Evolutionary conservation across 179 eudicot species (phyloP).

Genomic region (Spinacia oleracea): DNA sequence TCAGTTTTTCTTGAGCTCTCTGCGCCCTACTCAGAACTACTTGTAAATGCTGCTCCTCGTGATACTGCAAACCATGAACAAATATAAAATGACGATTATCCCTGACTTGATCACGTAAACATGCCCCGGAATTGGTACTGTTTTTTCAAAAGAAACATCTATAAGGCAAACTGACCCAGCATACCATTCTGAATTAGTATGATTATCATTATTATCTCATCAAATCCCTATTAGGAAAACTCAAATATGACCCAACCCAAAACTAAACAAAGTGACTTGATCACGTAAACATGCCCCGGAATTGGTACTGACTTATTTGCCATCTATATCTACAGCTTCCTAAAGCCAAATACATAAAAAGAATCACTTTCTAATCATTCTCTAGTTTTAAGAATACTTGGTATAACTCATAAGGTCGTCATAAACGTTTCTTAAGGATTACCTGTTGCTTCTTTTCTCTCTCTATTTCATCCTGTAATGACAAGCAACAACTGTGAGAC

Average conservation of each 20-base stretch:
- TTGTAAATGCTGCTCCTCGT: slow-evolving; percentile 42
- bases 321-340: background rate
- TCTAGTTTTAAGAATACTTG: background rate
- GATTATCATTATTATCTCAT: background rate
- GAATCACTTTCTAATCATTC: background rate
- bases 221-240: background rate
- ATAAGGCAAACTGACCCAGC: no score
- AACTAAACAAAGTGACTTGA: no score
- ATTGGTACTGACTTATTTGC: no score
- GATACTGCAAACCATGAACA: slow-evolving; percentile 34
- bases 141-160: background rate
- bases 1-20: slow-evolving; percentile 40
- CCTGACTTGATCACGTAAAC: no score
- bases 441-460: slow-evolving; percentile 67
- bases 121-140: no score
- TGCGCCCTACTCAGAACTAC: slow-evolving; percentile 35
- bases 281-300: no score
- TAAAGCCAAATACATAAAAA: background rate
- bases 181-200: no score
- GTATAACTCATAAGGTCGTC: background rate
- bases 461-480: slow-evolving; percentile 58
- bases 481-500: background rate
- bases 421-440: slow-evolving; percentile 17
- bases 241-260: background rate
- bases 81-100: background rate